Percentiles rank a stretch among this genome's conserved stretches.
These are phyloP conservation scores for Metschnikowia peoriensis DNA, from an alignment of 805 yeast genomes.

Conservation along the genomic window DNA sequence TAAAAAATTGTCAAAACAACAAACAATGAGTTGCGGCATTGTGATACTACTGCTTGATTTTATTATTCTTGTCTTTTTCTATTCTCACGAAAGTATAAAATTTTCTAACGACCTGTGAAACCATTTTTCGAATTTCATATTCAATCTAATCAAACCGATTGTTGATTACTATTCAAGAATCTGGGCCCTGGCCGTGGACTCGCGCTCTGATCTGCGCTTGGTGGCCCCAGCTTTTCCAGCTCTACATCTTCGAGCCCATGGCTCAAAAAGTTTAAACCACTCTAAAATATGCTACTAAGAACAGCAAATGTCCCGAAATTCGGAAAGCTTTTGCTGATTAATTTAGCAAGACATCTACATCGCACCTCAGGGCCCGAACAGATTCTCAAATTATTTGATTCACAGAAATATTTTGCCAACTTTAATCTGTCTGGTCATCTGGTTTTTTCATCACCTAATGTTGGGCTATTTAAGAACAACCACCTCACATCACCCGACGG, in stretches of 20 bases:
- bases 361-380: slow-evolving; percentile 20
- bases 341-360: slow-evolving; percentile 3
- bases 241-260: neutral
- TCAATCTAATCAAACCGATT: neutral
- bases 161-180: neutral
- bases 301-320: neutral
- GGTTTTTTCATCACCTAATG: slow-evolving; percentile 15
- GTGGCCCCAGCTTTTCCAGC: neutral
- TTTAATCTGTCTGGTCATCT: slow-evolving; percentile 38
- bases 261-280: neutral
- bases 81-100: too few relatives aligned
- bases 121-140: too few relatives aligned
- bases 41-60: too few relatives aligned
- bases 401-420: slow-evolving; percentile 52
- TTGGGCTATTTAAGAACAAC: slow-evolving; percentile 70
- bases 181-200: neutral
- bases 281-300: slow-evolving; percentile 4
- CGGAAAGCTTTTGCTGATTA: neutral
- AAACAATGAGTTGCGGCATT: too few relatives aligned
- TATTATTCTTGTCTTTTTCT: too few relatives aligned
- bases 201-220: neutral
- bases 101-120: too few relatives aligned
- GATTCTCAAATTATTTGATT: slow-evolving; percentile 57
- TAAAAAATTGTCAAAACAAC: too few relatives aligned
- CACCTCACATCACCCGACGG: slow-evolving; percentile 70